Evolutionary conservation across 2,329 filamentous ascomycete species (phyloP), one percentile per base, ranked within the genome.

Genomic region (Stachybotrys chartarum): DNA sequence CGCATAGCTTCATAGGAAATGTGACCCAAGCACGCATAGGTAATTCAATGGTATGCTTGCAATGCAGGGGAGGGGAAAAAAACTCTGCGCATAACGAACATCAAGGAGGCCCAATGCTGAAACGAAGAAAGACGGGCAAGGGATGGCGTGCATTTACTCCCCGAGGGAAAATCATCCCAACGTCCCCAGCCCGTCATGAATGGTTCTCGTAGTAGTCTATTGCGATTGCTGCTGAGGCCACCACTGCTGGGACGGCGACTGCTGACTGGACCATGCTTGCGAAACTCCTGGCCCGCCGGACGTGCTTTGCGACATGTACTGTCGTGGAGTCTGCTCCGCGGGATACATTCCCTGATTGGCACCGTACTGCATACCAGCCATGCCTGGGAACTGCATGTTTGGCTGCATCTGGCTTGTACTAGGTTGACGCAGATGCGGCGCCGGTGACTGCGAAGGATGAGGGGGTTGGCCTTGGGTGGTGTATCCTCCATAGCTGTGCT

Each of bases 231-330:
- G 79, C 58, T 76, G 77, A 55, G 75, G 76, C 80, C 80, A 83
- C 78, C 80, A 82, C 63, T 81, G 75, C 54, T 81, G 78, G 1
- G 84, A 78, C 8, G 83, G 79, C 56, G 85, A 84, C 62, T 86
- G 84, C 62, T 87, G 84, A 44, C 82, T 75, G 7, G 75, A 76
- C 78, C 78, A 84, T 5, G 73, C 67, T 58, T 83, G 81, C 2
- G 77, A 76, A 24, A 77, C 77, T 6, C 78, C 73, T 11, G 80
- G 78, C 7, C 72, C 70, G 5, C 71, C 72, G 5, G 84, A 70
- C 62, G 79, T 71, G 69, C 80, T 73, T 71, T 85, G 78, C 64
- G 87, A 84, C 82, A 91, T 81, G 73, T 87, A 87, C 65, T 85
- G 81, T 53, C 84, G 76, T 5, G 82, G 80, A 1, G 82, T 84